Conservation (phyloP, 352 stramenopile genomes). For the Phytophthora litchii region DNA sequence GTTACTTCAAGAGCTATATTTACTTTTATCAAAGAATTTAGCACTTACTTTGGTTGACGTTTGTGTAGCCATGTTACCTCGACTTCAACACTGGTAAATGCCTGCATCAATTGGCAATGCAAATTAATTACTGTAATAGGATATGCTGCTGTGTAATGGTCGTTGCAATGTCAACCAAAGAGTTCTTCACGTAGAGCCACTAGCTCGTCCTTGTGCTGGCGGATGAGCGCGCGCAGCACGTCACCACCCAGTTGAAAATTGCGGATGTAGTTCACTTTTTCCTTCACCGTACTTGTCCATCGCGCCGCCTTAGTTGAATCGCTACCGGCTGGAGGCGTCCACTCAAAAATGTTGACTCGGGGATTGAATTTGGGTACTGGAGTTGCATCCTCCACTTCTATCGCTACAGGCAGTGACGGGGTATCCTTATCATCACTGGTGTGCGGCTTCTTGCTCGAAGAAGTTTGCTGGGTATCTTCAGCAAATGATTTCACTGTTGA, state of each 20-base stretch:
- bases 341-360: slow-evolving; percentile 71
- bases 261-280: slow-evolving; percentile 52
- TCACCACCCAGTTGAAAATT: slow-evolving; percentile 67
- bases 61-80: slow-evolving; percentile 5
- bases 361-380: slow-evolving; percentile 31
- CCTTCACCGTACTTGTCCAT: slow-evolving; percentile 52
- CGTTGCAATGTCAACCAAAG: slow-evolving; percentile 37
- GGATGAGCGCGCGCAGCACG: slow-evolving; percentile 63
- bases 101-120: too few relatives aligned
- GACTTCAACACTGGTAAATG: too few relatives aligned
- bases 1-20: not conserved
- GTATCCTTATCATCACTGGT: not conserved
- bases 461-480: not conserved
- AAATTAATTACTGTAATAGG: too few relatives aligned
- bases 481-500: not conserved
- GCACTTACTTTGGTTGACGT: not conserved
- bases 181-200: slow-evolving; percentile 55
- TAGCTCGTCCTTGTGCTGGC: slow-evolving; percentile 61
- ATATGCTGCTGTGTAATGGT: not conserved
- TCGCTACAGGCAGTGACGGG: not conserved
- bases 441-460: not conserved
- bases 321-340: slow-evolving; percentile 32
- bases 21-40: slow-evolving; percentile 2
- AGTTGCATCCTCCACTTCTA: slow-evolving; percentile 2
- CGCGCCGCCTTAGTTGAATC: slow-evolving; percentile 22